Evolutionary conservation across 352 stramenopile genomes (phyloP), one percentile per base, ranked within the genome.

Genomic region (Globisporangium orthogonon): DNA sequence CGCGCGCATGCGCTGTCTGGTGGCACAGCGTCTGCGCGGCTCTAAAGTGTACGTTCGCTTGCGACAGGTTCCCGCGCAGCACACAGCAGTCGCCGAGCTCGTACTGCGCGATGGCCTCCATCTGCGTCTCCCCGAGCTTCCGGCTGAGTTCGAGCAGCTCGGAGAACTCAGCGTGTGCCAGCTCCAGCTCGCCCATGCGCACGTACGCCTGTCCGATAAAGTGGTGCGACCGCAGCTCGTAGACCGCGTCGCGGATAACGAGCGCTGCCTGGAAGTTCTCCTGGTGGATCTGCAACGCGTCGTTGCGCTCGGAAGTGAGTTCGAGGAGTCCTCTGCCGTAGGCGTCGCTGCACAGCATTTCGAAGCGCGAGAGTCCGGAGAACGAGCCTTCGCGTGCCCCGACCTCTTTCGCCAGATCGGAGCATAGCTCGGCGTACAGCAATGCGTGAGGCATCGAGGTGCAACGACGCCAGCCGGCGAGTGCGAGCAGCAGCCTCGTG

Each of bases 51-150:
- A 44, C 37, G 17, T 76, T 66, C 9, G 67, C 76, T 43, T 71
- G 31, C 18, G 72, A 54, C 0, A 82, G 30, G n/a, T 85, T 62
- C 7, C 80, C 67, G 15, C 55, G 43, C 30, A 65, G 63, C 11
- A 82, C 54, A 3, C 67, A 72, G 45, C 68, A 66, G 59, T 83
- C 67, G 3, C 76, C 75, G 45, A 86, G 67, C 44, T 81, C 65
- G 59, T 76, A 86, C 50, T 76, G 62, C 31, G 74, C 70, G 31
- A 86, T 50, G 13, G 67, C 71, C 56, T 82, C 75, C 56, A 85
- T 71, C n/a, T 57, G 43, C 4, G 62, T 58, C 45, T 86, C 64
- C 0, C 69, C 69, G 9, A 80, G 35, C 29, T 57, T 40, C 4
- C 69, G 64, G 58, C 71, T 83, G 11, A 71, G 67, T 18, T 61